Evolutionary conservation across 192 early-diverging fungal species (phyloP).

Genomic region (Mortierella alpina): DNA sequence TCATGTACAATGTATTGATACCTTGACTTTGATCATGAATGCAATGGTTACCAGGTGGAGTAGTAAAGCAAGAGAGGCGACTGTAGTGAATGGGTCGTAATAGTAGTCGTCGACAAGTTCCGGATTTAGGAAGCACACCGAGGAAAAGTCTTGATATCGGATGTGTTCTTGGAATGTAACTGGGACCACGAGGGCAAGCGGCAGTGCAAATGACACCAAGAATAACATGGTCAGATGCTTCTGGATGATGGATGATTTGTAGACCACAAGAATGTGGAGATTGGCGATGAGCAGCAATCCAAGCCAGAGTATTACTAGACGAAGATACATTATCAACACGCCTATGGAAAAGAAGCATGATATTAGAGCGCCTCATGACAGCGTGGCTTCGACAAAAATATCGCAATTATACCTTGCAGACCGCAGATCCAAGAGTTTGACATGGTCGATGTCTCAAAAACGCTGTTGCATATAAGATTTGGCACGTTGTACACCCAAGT

Average conservation of each 20-base stretch:
- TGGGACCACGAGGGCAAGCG: constrained; percentile 20
- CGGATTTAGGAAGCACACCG: constrained; percentile 33
- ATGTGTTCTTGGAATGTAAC: constrained; percentile 20
- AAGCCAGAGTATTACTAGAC: constrained; percentile 18
- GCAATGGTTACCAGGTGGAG: constrained; percentile 28
- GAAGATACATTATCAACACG: constrained; percentile 19
- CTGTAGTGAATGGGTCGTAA: constrained; percentile 26
- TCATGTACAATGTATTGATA: too few relatives aligned
- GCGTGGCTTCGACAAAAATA: neutral
- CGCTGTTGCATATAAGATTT: constrained; percentile 28
- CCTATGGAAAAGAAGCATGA: constrained; percentile 2
- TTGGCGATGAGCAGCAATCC: constrained; percentile 32
- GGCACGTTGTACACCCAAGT: constrained; percentile 22
- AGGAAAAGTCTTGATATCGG: constrained; percentile 30
- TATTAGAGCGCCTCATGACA: neutral
- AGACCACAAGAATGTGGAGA: constrained; percentile 26
- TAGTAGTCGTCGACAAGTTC: constrained; percentile 17
- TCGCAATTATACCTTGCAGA: constrained; percentile 30
- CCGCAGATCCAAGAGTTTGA: constrained; percentile 43
- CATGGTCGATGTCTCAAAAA: constrained; percentile 27
- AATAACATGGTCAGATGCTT: constrained; percentile 16
- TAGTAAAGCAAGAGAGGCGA: constrained; percentile 23
- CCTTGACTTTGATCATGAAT: constrained; percentile 34
- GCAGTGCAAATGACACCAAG: constrained; percentile 18
- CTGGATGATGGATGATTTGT: constrained; percentile 16